Conservation (phyloP, 768 basidiomycete genomes). For the Boletus reticuloceps region DNA sequence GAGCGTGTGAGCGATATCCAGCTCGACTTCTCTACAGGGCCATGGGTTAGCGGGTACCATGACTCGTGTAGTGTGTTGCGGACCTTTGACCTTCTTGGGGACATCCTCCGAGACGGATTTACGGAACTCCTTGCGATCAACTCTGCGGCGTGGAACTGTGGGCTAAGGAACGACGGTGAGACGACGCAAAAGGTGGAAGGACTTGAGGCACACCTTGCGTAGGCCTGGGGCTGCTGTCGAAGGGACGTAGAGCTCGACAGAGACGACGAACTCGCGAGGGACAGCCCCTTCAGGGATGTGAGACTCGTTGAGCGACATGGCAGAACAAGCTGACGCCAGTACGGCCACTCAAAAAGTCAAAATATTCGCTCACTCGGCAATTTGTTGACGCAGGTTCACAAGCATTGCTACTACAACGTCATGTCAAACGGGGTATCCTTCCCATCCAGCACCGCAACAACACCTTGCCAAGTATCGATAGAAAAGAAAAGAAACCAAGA, state of each 20-base stretch:
- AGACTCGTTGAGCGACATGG: constrained; percentile 14
- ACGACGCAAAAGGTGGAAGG: background rate
- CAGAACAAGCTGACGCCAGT: background rate
- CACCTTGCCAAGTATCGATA: background rate
- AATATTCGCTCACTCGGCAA: background rate
- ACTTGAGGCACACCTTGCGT: constrained; percentile 50
- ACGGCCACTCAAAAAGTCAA: background rate
- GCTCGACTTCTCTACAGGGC: constrained; percentile 60
- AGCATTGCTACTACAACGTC: constrained; percentile 1
- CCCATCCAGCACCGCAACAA: constrained; percentile 4
- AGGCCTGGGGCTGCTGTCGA: constrained; percentile 46
- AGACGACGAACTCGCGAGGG: constrained; percentile 55
- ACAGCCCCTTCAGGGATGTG: constrained; percentile 3
- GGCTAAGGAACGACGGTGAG: constrained; percentile 35
- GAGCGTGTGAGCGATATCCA: constrained; percentile 63
- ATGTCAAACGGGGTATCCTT: constrained; percentile 10
- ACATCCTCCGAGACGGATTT: constrained; percentile 40
- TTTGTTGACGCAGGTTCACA: background rate
- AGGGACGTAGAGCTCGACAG: constrained; percentile 62
- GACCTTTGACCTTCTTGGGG: constrained; percentile 61
- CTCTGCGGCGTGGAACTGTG: constrained; percentile 47
- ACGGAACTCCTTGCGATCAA: constrained; percentile 48
- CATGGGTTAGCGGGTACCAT: background rate
- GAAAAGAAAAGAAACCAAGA: constrained; percentile 1
- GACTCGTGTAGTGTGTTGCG: constrained; percentile 4